A percentile compares a stretch with the other conserved stretches of the same genome.
Conservation (phyloP, 768 basidiomycete species). For the Mycena vitilis region DNA sequence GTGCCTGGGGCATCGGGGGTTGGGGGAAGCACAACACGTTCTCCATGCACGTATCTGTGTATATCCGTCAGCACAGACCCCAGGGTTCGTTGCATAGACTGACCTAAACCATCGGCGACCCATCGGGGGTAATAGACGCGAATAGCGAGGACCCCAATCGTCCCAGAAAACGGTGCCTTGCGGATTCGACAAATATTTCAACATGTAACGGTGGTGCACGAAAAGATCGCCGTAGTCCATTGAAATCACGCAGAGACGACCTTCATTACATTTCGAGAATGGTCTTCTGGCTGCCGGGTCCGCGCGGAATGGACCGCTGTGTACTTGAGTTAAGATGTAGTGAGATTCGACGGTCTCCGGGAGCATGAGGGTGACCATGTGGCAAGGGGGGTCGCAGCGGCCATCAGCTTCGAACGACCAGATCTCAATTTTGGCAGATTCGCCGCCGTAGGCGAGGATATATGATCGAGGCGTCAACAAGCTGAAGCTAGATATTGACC, state of each 20-base stretch:
- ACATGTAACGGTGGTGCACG: constrained; percentile 29
- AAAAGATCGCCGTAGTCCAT: constrained; percentile 26
- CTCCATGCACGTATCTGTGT: constrained; percentile 34
- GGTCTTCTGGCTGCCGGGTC: background rate
- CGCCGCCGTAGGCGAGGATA: background rate
- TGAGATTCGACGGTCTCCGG: background rate
- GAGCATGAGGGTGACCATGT: background rate
- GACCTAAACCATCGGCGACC: constrained; percentile 24
- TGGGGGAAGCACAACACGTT: constrained; percentile 28
- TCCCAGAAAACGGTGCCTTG: constrained; percentile 22
- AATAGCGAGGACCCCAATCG: constrained; percentile 31
- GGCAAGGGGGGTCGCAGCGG: background rate
- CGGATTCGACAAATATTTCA: constrained; percentile 1
- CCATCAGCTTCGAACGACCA: constrained; percentile 2
- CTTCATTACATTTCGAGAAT: constrained; percentile 24
- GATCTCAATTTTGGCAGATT: background rate
- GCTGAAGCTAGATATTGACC: background rate
- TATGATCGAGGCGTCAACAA: constrained; percentile 12
- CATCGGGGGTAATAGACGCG: constrained; percentile 23
- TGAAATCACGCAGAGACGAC: constrained; percentile 16
- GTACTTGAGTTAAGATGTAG: constrained; percentile 15
- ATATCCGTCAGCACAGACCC: background rate
- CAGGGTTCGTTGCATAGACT: no score
- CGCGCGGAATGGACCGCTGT: constrained; percentile 29
- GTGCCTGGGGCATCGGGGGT: background rate